Conservation (phyloP, 257 asterid genomes). For the Cruciata laevipes region DNA sequence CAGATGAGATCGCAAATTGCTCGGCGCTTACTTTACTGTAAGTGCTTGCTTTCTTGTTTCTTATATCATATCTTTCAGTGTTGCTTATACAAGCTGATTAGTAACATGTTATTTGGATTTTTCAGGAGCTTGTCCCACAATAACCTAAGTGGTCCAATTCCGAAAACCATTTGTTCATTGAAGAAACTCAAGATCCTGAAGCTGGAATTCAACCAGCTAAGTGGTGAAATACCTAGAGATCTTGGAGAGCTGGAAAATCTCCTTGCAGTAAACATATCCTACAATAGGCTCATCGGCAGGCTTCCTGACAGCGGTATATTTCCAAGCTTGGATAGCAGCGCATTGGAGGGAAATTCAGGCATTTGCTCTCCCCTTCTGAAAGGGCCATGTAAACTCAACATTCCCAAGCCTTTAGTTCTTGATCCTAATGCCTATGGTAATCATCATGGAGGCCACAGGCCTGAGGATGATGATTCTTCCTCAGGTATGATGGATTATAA, state of each 20-base stretch:
- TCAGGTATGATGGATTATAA: slow-evolving; percentile 14
- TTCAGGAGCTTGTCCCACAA: slow-evolving; percentile 93
- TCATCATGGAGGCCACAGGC: slow-evolving; percentile 30
- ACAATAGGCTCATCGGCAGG: slow-evolving; percentile 76
- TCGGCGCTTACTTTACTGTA: slow-evolving; percentile 78
- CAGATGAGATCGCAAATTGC: slow-evolving; percentile 75
- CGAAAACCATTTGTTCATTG: slow-evolving; percentile 55
- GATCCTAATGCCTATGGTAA: slow-evolving; percentile 72
- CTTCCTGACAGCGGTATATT: slow-evolving; percentile 65
- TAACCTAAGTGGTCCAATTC: slow-evolving; percentile 59
- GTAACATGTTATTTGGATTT: not conserved
- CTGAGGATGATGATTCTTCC: slow-evolving; percentile 16
- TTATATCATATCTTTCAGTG: not conserved
- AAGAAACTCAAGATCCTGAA: slow-evolving; percentile 77
- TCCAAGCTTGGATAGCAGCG: slow-evolving; percentile 60
- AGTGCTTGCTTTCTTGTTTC: slow-evolving; percentile 23
- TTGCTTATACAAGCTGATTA: not conserved
- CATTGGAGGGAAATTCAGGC: slow-evolving; percentile 77
- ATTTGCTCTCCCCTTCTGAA: slow-evolving; percentile 74
- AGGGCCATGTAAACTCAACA: slow-evolving; percentile 75
- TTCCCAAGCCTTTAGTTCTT: slow-evolving; percentile 88
- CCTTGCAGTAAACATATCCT: slow-evolving; percentile 70
- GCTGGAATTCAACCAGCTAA: slow-evolving; percentile 68
- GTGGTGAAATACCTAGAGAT: slow-evolving; percentile 83
- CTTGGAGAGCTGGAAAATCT: slow-evolving; percentile 70